A percentile compares a stretch with the other conserved stretches of the same genome.
Conservation (phyloP, 768 basidiomycete species). For the Auriculariales sp. region DNA sequence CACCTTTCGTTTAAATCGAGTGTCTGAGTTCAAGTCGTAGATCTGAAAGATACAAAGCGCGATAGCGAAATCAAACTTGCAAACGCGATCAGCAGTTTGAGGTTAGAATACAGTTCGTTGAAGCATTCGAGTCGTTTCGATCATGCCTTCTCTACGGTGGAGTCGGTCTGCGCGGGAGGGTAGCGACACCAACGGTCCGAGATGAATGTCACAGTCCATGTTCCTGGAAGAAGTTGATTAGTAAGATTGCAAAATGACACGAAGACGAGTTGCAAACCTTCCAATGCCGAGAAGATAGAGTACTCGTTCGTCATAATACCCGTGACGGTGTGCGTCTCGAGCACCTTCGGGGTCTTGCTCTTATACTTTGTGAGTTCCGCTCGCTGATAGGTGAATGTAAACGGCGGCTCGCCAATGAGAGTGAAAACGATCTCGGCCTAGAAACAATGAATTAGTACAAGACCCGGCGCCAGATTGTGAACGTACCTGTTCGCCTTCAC, state of each 20-base stretch:
- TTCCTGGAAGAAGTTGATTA: conserved; percentile 32
- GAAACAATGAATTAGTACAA: too few species aligned
- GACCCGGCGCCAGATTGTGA: too few species aligned
- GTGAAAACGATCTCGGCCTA: conserved; percentile 88
- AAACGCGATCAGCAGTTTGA: too few species aligned
- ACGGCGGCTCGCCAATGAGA: conserved; percentile 83
- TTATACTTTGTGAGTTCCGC: conserved; percentile 56
- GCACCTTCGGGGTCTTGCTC: conserved; percentile 60
- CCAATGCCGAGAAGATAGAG: conserved; percentile 81
- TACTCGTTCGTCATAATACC: conserved; percentile 62
- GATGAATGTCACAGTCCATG: conserved; percentile 87
- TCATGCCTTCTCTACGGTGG: conserved; percentile 8
- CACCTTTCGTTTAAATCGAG: too few species aligned
- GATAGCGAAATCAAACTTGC: too few species aligned
- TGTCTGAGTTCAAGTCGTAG: too few species aligned
- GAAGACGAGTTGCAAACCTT: conserved; percentile 41
- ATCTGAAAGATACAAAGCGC: too few species aligned
- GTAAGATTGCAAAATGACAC: conserved; percentile 1
- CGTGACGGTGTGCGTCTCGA: conserved; percentile 85
- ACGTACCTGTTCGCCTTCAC: too few species aligned
- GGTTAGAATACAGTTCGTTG: too few species aligned
- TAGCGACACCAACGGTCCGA: conserved; percentile 84
- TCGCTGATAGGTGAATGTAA: conserved; percentile 89
- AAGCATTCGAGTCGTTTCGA: neutral
- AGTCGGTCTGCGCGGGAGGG: conserved; percentile 45